Evolutionary conservation across 1,284 basidiomycete species (phyloP).

Genomic region (Hypsizygus ulmarius): DNA sequence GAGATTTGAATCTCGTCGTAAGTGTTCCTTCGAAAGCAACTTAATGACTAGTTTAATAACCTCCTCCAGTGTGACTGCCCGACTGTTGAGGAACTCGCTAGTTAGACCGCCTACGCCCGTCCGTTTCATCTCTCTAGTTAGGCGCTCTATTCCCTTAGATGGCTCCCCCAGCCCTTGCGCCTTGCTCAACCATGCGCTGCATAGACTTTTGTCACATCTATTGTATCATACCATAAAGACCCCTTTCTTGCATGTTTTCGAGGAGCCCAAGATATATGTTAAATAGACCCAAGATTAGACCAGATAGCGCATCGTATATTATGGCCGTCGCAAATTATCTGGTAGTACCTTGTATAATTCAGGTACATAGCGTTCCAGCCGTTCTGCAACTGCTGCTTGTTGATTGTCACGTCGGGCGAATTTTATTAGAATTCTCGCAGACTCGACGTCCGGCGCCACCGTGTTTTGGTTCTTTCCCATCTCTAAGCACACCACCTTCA

Average conservation of each 20-base stretch:
- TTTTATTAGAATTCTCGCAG: conserved; percentile 49
- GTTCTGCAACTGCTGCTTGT: conserved; percentile 44
- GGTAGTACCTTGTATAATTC: conserved; percentile 49
- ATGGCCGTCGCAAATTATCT: conserved; percentile 23
- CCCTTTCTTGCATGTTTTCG: not conserved
- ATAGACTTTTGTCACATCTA: conserved; percentile 14
- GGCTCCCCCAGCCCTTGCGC: conserved; percentile 30
- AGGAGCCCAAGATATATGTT: not conserved
- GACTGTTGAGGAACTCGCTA: conserved; percentile 72
- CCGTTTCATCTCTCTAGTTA: conserved; percentile 25
- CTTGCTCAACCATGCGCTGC: conserved; percentile 44
- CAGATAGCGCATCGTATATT: conserved; percentile 19
- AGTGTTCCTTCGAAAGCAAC: conserved; percentile 33
- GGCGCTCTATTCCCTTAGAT: conserved; percentile 45
- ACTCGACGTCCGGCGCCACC: conserved; percentile 46
- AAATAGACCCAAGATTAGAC: conserved; percentile 15
- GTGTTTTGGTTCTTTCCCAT: conserved; percentile 52
- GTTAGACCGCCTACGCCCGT: conserved; percentile 3
- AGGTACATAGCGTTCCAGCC: conserved; percentile 52
- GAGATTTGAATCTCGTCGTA: conserved; percentile 79
- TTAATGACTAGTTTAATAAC: conserved; percentile 1
- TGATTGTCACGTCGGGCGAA: conserved; percentile 47
- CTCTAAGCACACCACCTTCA: conserved; percentile 60
- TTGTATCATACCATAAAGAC: conserved; percentile 19
- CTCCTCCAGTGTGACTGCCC: conserved; percentile 79